A percentile compares a stretch with the other conserved stretches of the same genome.
phyloP scores from a whole-genome alignment of 148 eudicot genomes.

The Silene latifolia region DNA sequence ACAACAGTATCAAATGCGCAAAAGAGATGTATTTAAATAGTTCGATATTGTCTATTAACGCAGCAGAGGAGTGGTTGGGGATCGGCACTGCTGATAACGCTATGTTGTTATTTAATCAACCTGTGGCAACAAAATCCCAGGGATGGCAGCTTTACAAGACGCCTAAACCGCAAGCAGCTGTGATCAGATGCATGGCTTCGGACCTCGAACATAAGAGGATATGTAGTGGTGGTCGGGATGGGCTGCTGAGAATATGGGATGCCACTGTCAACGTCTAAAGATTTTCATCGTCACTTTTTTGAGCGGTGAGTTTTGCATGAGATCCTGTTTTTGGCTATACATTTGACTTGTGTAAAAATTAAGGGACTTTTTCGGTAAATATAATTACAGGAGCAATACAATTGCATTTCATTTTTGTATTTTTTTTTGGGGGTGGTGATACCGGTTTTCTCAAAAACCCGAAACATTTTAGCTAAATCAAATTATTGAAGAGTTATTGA shows the following conservation, averaged over 20 bases:
- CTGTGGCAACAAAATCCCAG: conserved; percentile 40
- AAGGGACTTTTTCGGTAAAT: too few species aligned
- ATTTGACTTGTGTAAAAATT: too few species aligned
- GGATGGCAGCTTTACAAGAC: conserved; percentile 90
- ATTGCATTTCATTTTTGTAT: too few species aligned
- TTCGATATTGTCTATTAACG: conserved; percentile 61
- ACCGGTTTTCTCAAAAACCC: too few species aligned
- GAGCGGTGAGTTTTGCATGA: not conserved
- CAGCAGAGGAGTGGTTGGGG: conserved; percentile 76
- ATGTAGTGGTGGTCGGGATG: conserved; percentile 87
- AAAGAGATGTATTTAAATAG: conserved; percentile 64
- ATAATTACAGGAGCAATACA: too few species aligned
- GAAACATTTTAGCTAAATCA: too few species aligned
- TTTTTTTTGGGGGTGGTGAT: too few species aligned
- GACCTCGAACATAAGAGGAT: conserved; percentile 89
- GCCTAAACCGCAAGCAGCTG: conserved; percentile 60
- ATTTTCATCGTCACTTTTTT: not conserved
- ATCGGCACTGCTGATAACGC: conserved; percentile 93
- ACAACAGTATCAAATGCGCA: conserved; percentile 54
- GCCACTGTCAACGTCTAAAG: conserved; percentile 67
- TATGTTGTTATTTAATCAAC: conserved; percentile 71
- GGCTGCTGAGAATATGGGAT: conserved; percentile 85
- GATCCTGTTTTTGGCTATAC: not conserved
- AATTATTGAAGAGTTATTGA: too few species aligned
- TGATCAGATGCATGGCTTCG: conserved; percentile 71